These are phyloP conservation scores for Ramalina intermedia DNA, from an alignment of 495 filamentous ascomycete genomes.

Conservation along the genomic window DNA sequence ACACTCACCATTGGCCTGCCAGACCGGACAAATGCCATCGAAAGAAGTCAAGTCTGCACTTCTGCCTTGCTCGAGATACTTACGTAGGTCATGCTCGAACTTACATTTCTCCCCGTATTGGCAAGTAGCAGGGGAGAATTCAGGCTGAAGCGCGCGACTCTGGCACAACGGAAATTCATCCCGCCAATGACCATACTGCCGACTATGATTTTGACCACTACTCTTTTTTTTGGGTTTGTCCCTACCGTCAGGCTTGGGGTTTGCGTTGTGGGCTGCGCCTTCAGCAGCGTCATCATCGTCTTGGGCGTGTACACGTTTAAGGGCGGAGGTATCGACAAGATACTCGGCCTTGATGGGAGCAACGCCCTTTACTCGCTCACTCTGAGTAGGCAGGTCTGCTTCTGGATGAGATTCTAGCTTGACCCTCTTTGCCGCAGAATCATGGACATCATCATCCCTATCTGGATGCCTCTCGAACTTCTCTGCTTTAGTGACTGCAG, in stretches of 20 bases:
- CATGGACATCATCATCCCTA: constrained; percentile 15
- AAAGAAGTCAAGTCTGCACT: constrained; percentile 63
- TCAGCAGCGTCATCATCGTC: constrained; percentile 59
- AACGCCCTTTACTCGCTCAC: constrained; percentile 47
- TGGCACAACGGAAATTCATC: constrained; percentile 70
- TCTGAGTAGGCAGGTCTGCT: constrained; percentile 14
- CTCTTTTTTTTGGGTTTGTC: constrained; percentile 45
- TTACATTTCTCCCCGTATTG: constrained; percentile 63
- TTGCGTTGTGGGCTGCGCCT: constrained; percentile 32
- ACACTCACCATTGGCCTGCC: constrained; percentile 60
- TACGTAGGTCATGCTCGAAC: constrained; percentile 65
- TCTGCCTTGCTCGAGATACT: constrained; percentile 72
- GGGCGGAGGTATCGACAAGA: constrained; percentile 28
- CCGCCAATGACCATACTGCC: constrained; percentile 67
- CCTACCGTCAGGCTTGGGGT: constrained; percentile 17
- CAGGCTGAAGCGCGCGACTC: constrained; percentile 45
- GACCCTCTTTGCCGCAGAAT: constrained; percentile 43
- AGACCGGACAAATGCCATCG: constrained; percentile 64
- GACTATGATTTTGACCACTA: constrained; percentile 71
- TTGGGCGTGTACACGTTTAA: constrained; percentile 4
- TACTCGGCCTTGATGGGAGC: constrained; percentile 80
- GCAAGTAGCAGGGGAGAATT: constrained; percentile 63
- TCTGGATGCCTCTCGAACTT: constrained; percentile 19
- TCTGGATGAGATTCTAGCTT: constrained; percentile 31
- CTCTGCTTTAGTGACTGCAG: constrained; percentile 22